A percentile compares a stretch with the other conserved stretches of the same genome.
Conservation (phyloP, 768 basidiomycete species). For the Xerocomus spinulosus region DNA sequence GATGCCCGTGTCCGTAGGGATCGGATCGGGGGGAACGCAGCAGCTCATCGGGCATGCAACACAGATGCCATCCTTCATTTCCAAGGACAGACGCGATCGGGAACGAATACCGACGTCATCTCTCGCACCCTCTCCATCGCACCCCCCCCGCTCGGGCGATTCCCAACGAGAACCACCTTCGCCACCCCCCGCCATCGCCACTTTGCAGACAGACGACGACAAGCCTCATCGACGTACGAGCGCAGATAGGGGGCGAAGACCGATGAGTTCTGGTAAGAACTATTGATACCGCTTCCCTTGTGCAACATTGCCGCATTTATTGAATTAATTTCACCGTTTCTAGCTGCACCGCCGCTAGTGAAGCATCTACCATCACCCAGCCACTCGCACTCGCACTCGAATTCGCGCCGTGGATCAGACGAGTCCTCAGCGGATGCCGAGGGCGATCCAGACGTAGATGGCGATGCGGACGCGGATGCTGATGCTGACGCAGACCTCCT, state of each 20-base stretch:
- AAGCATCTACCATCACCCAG: constrained; percentile 26
- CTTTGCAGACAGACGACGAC: constrained; percentile 28
- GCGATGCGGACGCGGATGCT: constrained; percentile 31
- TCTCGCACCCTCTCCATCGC: constrained; percentile 18
- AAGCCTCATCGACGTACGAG: constrained; percentile 16
- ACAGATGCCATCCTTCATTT: constrained; percentile 22
- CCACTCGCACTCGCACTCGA: constrained; percentile 21
- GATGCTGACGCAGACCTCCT: constrained; percentile 44
- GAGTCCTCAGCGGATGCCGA: constrained; percentile 29
- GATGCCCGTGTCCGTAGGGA: constrained; percentile 25
- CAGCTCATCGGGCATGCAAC: constrained; percentile 22
- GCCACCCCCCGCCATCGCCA: constrained; percentile 30
- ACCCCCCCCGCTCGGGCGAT: constrained; percentile 10
- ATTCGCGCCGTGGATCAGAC: constrained; percentile 26
- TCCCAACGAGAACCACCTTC: constrained; percentile 30
- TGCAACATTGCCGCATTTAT: constrained; percentile 2
- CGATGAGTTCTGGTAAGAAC: constrained; percentile 26
- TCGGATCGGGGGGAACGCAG: constrained; percentile 26
- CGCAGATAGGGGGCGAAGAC: constrained; percentile 27
- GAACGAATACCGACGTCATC: constrained; percentile 25
- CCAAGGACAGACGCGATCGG: constrained; percentile 26
- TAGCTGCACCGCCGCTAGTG: constrained; percentile 13
- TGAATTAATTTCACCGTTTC: constrained; percentile 1
- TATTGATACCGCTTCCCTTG: neutral
- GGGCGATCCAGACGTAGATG: constrained; percentile 36